Conservation (phyloP, 345 rosid species). For the Citrus cavaleriei region DNA sequence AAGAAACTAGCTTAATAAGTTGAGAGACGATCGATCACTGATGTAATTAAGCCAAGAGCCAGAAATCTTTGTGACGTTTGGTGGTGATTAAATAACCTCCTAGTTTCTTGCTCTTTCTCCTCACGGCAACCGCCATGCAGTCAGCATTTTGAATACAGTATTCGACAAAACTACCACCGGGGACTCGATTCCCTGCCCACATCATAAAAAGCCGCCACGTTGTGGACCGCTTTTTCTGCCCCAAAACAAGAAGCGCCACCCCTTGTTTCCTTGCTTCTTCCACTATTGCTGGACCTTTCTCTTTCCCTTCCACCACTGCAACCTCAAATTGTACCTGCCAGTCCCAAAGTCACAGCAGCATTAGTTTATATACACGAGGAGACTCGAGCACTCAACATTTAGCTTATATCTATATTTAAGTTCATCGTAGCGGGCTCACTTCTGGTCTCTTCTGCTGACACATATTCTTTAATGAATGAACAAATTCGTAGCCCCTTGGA, state of each 20-base stretch:
- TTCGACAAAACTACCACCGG: slow-evolving; percentile 63
- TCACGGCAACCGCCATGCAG: slow-evolving; percentile 90
- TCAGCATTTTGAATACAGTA: slow-evolving; percentile 79
- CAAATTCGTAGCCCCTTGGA: slow-evolving; percentile 47
- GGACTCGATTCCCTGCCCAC: slow-evolving; percentile 54
- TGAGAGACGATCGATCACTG: not conserved
- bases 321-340: slow-evolving; percentile 61
- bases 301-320: slow-evolving; percentile 64
- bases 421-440: slow-evolving; percentile 25
- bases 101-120: slow-evolving; percentile 70
- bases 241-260: slow-evolving; percentile 59
- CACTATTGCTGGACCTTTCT: slow-evolving; percentile 78
- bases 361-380: too few relatives aligned
- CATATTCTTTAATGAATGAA: slow-evolving; percentile 50
- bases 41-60: slow-evolving; percentile 73
- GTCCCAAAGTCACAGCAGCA: not conserved
- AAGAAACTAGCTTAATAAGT: not conserved
- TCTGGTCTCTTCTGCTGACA: slow-evolving; percentile 78
- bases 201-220: slow-evolving; percentile 79
- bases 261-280: slow-evolving; percentile 74
- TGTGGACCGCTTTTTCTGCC: slow-evolving; percentile 67
- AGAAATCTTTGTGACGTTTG: slow-evolving; percentile 90
- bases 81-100: slow-evolving; percentile 96
- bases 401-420: too few relatives aligned
- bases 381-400: too few relatives aligned